phyloP scores from a whole-genome alignment of 2,329 filamentous ascomycete genomes.

The Xylaria sp. region DNA sequence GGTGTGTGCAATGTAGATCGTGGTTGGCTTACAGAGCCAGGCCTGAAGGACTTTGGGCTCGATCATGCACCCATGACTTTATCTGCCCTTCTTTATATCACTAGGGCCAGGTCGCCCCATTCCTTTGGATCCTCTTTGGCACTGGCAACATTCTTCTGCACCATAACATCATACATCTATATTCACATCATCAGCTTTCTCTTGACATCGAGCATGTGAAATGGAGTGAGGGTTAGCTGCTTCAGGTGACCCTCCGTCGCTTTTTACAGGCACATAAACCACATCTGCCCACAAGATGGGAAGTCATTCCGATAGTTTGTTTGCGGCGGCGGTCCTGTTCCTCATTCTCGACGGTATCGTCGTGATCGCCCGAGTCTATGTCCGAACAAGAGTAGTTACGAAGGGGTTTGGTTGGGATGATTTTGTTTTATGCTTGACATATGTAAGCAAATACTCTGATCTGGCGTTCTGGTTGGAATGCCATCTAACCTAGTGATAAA shows the following conservation, averaged over 20 bases:
- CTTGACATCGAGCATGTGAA: slow-evolving; percentile 3
- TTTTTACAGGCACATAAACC: not conserved
- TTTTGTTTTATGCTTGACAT: slow-evolving; percentile 37
- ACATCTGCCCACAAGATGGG: slow-evolving; percentile 16
- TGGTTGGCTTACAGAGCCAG: not conserved
- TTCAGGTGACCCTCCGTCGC: slow-evolving; percentile 16
- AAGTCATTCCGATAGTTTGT: slow-evolving; percentile 28
- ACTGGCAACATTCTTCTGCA: not conserved
- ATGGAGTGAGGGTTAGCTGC: slow-evolving; percentile 12
- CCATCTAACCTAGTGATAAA: slow-evolving; percentile 18
- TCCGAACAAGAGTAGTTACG: slow-evolving; percentile 38
- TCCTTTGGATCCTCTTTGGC: not conserved
- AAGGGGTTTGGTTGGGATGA: slow-evolving; percentile 42
- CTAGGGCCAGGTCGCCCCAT: not conserved
- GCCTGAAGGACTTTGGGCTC: not conserved
- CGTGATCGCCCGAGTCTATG: slow-evolving; percentile 38
- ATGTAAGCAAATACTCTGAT: slow-evolving; percentile 28
- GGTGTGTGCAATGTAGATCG: slow-evolving; percentile 7
- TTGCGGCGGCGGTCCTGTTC: slow-evolving; percentile 37
- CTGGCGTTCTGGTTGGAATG: not conserved
- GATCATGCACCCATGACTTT: not conserved
- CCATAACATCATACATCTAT: not conserved
- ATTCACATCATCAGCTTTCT: not conserved
- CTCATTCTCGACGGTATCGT: slow-evolving; percentile 35
- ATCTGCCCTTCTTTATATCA: not conserved